Percentiles rank a stretch among this genome's conserved stretches.
Conservation (phyloP, 306 rosid genomes). For the Trifolium pratense region DNA sequence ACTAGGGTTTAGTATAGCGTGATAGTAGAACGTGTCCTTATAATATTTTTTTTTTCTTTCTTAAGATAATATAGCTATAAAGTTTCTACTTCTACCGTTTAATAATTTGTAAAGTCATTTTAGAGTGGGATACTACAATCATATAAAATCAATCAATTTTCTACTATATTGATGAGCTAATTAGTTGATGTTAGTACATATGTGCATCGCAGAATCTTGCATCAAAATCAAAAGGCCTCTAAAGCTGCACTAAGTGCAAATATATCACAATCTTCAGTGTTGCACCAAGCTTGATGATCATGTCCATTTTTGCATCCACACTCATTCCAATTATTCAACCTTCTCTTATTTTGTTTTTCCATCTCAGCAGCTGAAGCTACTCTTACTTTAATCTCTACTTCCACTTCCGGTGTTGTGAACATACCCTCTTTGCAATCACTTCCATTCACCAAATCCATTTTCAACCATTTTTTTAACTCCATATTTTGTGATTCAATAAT, state of each 20-base stretch:
- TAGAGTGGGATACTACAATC: neutral
- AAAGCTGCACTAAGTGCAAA: slow-evolving; percentile 63
- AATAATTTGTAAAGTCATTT: neutral
- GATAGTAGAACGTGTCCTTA: no score
- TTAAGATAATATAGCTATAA: no score
- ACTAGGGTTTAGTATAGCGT: no score
- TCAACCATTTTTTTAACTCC: slow-evolving; percentile 69
- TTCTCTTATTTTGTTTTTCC: slow-evolving; percentile 28
- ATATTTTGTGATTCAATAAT: slow-evolving; percentile 64
- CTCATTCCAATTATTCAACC: slow-evolving; percentile 37
- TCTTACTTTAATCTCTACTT: slow-evolving; percentile 56
- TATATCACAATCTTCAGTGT: slow-evolving; percentile 56
- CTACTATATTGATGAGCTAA: neutral
- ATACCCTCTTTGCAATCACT: slow-evolving; percentile 28
- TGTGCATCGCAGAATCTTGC: neutral
- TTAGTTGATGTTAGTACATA: slow-evolving; percentile 23
- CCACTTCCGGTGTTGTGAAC: slow-evolving; percentile 45
- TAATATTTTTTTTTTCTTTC: no score
- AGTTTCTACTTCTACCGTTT: neutral
- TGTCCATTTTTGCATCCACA: slow-evolving; percentile 67
- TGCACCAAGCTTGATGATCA: slow-evolving; percentile 39
- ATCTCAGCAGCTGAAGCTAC: slow-evolving; percentile 17
- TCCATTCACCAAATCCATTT: slow-evolving; percentile 41
- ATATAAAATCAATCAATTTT: neutral
- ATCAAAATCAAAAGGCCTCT: slow-evolving; percentile 53